These are phyloP conservation scores for Colletotrichum melonis DNA, from an alignment of 2,329 filamentous ascomycete genomes.

Conservation along the genomic window DNA sequence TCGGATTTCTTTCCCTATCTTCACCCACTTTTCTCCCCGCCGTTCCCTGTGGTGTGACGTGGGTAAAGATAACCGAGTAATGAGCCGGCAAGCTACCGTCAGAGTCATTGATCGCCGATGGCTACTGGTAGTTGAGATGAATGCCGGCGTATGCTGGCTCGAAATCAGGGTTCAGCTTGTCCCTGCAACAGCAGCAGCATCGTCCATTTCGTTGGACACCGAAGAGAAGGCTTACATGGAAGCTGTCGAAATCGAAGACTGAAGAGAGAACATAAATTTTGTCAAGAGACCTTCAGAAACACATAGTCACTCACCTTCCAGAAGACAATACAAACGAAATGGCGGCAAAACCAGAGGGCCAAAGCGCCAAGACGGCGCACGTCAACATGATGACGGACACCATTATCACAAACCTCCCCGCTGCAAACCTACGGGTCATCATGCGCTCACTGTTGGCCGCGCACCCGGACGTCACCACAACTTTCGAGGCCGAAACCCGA, in stretches of 20 bases:
- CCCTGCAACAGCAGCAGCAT: background rate
- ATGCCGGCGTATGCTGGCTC: background rate
- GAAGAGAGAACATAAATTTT: background rate
- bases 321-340: background rate
- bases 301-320: background rate
- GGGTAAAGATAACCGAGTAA: background rate
- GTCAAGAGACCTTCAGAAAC: background rate
- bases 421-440: conserved; percentile 52
- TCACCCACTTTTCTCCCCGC: background rate
- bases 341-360: background rate
- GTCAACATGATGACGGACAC: conserved; percentile 61
- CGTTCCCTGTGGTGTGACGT: background rate
- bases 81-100: background rate
- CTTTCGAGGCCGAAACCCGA: conserved; percentile 46
- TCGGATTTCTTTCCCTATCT: conserved; percentile 1
- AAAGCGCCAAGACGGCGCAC: conserved; percentile 46
- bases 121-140: background rate
- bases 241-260: no score
- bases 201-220: background rate
- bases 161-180: background rate
- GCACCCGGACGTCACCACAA: conserved; percentile 44
- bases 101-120: background rate
- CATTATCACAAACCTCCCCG: conserved; percentile 54
- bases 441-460: conserved; percentile 42
- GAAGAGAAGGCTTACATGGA: background rate